Percentiles rank a stretch among this genome's conserved stretches.
These are phyloP conservation scores for Yarrowia keelungensis DNA, from an alignment of 805 yeast genomes.

Conservation along the genomic window DNA sequence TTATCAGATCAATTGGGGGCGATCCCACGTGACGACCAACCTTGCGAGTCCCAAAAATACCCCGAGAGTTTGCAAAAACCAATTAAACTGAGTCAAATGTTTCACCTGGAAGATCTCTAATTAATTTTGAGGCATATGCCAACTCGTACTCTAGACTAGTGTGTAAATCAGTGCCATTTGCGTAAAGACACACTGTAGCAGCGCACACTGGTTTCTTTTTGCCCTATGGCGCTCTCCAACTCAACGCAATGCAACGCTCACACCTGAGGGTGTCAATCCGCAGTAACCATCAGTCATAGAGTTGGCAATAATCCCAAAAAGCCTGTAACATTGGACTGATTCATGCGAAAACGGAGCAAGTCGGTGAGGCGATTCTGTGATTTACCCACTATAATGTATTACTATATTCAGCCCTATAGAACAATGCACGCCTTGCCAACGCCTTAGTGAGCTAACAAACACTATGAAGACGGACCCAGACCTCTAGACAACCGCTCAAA, in stretches of 20 bases:
- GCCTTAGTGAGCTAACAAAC: no score
- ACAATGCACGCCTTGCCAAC: no score
- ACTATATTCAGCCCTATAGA: no score
- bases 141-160: background rate
- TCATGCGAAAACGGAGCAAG: constrained; percentile 2
- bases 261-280: background rate
- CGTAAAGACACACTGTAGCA: background rate
- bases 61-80: constrained; percentile 23
- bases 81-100: constrained; percentile 18
- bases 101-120: constrained; percentile 2
- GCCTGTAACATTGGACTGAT: background rate
- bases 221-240: background rate
- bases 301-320: constrained; percentile 11
- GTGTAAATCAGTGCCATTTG: background rate
- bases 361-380: background rate
- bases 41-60: constrained; percentile 19
- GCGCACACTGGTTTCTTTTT: background rate
- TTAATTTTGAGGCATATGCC: background rate
- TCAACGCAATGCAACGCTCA: background rate
- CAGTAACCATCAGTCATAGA: background rate
- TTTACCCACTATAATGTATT: no score
- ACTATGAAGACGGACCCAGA: no score
- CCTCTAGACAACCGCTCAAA: no score
- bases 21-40: constrained; percentile 4
- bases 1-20: background rate